These are phyloP conservation scores for Macrotyloma uniflorum DNA, from an alignment of 306 rosid species.

Conservation along the genomic window DNA sequence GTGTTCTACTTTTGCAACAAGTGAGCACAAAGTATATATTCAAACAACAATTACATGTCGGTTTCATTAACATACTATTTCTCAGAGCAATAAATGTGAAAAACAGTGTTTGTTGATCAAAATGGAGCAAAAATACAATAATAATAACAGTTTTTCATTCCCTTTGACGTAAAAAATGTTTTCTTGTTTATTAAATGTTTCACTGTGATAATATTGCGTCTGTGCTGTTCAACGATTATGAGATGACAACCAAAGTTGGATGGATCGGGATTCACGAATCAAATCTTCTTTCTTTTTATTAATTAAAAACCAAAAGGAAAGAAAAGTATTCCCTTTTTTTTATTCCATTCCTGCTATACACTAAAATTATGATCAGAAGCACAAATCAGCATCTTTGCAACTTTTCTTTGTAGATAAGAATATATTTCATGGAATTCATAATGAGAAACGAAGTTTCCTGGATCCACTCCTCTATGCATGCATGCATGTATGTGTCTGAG, in stretches of 20 bases:
- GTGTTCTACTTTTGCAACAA: background rate
- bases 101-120: background rate
- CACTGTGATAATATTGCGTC: background rate
- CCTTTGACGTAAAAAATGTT: background rate
- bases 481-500: background rate
- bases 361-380: constrained; percentile 14
- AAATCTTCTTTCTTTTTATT: background rate
- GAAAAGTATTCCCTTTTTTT: constrained; percentile 6
- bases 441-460: constrained; percentile 23
- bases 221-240: background rate
- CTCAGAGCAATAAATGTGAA: background rate
- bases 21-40: background rate
- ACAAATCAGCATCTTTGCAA: constrained; percentile 4
- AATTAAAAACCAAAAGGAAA: background rate
- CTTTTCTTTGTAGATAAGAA: constrained; percentile 20
- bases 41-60: background rate
- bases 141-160: background rate
- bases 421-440: constrained; percentile 15
- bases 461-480: background rate
- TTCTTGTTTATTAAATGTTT: background rate
- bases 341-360: constrained; percentile 2
- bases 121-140: too few species aligned
- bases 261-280: constrained; percentile 18
- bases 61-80: background rate
- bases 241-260: constrained; percentile 4